These are phyloP conservation scores for Daedaleopsis nitida DNA, from an alignment of 768 basidiomycete species.

Conservation along the genomic window DNA sequence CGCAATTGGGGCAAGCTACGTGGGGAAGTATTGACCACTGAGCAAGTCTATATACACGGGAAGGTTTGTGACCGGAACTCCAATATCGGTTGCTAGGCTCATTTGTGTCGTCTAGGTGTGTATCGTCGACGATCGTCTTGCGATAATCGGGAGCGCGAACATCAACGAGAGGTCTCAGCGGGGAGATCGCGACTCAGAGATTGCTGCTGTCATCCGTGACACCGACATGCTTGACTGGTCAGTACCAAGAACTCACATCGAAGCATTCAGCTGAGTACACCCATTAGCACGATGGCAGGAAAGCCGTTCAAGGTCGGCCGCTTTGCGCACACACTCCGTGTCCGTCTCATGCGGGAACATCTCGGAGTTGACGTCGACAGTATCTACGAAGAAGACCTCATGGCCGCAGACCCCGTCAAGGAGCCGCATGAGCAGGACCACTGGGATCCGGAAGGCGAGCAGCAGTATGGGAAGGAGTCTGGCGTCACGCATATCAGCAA, in stretches of 20 bases:
- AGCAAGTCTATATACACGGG: constrained; percentile 62
- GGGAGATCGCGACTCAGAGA: constrained; percentile 95
- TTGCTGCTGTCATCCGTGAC: constrained; percentile 91
- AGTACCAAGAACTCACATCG: constrained; percentile 22
- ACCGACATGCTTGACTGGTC: constrained; percentile 96
- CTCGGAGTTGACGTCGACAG: constrained; percentile 93
- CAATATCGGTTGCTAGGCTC: background rate
- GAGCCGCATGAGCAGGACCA: constrained; percentile 53
- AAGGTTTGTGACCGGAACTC: constrained; percentile 47
- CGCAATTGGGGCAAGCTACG: constrained; percentile 93
- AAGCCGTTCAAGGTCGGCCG: constrained; percentile 94
- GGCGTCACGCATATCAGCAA: constrained; percentile 36
- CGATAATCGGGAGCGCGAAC: constrained; percentile 94
- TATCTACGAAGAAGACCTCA: constrained; percentile 74
- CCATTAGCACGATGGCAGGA: constrained; percentile 84
- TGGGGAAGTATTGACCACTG: constrained; percentile 81
- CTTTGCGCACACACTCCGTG: constrained; percentile 91
- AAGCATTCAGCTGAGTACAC: too few species aligned
- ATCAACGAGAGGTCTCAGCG: constrained; percentile 97
- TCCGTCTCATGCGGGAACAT: constrained; percentile 96
- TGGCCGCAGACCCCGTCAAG: constrained; percentile 52
- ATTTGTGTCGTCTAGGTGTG: constrained; percentile 39
- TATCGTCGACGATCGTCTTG: constrained; percentile 93
- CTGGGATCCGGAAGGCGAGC: constrained; percentile 79
- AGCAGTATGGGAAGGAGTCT: constrained; percentile 47